Evolutionary conservation across 1,284 basidiomycete genomes (phyloP).

Genomic region (Ganoderma lingzhi): DNA sequence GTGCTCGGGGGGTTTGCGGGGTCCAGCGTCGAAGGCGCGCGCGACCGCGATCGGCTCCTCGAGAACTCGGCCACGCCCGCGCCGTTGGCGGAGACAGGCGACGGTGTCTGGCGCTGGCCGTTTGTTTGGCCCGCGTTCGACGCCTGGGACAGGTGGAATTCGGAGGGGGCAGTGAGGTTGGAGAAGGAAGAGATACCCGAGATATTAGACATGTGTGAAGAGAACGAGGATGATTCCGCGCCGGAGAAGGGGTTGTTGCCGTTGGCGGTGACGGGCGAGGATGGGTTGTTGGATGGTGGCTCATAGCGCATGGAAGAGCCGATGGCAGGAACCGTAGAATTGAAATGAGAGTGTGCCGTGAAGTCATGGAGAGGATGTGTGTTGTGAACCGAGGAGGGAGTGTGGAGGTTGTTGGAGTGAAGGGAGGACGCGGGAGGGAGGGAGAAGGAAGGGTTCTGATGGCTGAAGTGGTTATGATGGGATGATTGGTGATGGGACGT

Average conservation of each 20-base stretch:
- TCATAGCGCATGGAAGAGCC: conserved; percentile 66
- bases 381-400: conserved; percentile 32
- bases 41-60: conserved; percentile 54
- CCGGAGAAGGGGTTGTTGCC: conserved; percentile 32
- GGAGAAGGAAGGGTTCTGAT: conserved; percentile 35
- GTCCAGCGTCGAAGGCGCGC: conserved; percentile 50
- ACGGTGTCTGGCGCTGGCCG: conserved; percentile 36
- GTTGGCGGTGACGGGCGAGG: conserved; percentile 43
- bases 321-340: conserved; percentile 65
- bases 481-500: conserved; percentile 41
- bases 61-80: conserved; percentile 31
- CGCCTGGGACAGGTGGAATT: conserved; percentile 32
- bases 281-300: conserved; percentile 47
- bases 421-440: conserved; percentile 38
- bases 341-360: conserved; percentile 54
- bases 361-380: conserved; percentile 39
- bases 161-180: conserved; percentile 34
- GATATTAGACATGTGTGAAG: conserved; percentile 34
- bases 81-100: conserved; percentile 34
- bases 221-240: conserved; percentile 41
- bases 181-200: conserved; percentile 34
- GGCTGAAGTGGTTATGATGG: conserved; percentile 36
- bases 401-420: conserved; percentile 32
- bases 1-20: conserved; percentile 47
- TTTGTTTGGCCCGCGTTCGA: conserved; percentile 26